Evolutionary conservation across 2,329 filamentous ascomycete genomes (phyloP).

Genomic region (Sphaerulina vaccinii): DNA sequence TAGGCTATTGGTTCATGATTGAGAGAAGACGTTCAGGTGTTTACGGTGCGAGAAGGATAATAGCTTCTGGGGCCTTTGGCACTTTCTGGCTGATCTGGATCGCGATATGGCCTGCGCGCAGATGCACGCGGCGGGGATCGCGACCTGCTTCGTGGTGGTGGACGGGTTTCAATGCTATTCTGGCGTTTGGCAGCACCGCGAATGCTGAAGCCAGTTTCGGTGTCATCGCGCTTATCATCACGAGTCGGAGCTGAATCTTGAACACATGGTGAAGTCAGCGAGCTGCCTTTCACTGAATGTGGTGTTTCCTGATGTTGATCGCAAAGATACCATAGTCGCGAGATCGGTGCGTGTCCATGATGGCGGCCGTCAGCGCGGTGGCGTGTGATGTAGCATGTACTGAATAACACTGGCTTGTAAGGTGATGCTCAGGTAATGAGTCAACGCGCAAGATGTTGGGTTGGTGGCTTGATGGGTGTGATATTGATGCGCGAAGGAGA

Average conservation of each 20-base stretch:
- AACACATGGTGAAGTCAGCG: slow-evolving; percentile 18
- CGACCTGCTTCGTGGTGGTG: slow-evolving; percentile 3
- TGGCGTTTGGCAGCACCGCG: slow-evolving; percentile 15
- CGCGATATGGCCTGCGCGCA: slow-evolving; percentile 13
- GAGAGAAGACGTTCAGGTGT: slow-evolving; percentile 2
- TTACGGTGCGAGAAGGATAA: slow-evolving; percentile 15
- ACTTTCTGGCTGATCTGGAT: slow-evolving; percentile 14
- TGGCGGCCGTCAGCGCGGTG: slow-evolving; percentile 53
- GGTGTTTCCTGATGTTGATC: slow-evolving; percentile 14
- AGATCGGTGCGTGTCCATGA: slow-evolving; percentile 21
- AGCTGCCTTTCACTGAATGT: slow-evolving; percentile 16
- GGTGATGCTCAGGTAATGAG: neutral
- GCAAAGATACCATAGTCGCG: slow-evolving; percentile 21
- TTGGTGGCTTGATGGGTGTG: neutral
- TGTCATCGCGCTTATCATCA: slow-evolving; percentile 6
- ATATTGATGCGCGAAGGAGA: neutral
- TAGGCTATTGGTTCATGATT: slow-evolving; percentile 11
- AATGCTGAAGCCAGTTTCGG: slow-evolving; percentile 16
- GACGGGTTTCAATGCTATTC: slow-evolving; percentile 2
- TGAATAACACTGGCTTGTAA: neutral
- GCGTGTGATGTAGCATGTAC: slow-evolving; percentile 37
- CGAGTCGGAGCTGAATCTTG: slow-evolving; percentile 16
- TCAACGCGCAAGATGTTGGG: too few relatives aligned
- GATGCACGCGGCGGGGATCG: slow-evolving; percentile 11
- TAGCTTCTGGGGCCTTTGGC: neutral